These are phyloP conservation scores for Saturnispora quitensis DNA, from an alignment of 805 yeast species.

Conservation along the genomic window DNA sequence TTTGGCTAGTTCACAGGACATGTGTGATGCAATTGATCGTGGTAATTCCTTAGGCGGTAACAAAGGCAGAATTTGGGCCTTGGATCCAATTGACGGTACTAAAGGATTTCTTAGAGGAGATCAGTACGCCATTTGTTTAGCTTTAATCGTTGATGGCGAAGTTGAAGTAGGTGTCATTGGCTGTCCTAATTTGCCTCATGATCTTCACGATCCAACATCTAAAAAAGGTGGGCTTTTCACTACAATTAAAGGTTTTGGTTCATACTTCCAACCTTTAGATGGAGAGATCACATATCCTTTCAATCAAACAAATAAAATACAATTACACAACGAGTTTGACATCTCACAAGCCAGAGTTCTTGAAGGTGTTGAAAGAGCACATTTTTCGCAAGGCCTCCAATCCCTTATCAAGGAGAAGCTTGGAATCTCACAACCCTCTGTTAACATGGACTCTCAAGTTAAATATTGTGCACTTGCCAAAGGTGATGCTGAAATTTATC, in stretches of 20 bases:
- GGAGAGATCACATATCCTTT: slow-evolving; percentile 32
- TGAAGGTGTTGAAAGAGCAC: slow-evolving; percentile 94
- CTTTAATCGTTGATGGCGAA: slow-evolving; percentile 74
- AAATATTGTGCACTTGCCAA: slow-evolving; percentile 86
- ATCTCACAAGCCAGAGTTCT: slow-evolving; percentile 55
- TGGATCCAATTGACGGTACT: slow-evolving; percentile 98
- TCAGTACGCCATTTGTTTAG: slow-evolving; percentile 94
- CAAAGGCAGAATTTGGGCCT: slow-evolving; percentile 85
- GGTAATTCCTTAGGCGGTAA: slow-evolving; percentile 78
- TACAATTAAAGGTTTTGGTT: slow-evolving; percentile 60
- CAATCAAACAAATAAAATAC: slow-evolving; percentile 29
- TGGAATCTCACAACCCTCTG: slow-evolving; percentile 46
- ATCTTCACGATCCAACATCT: slow-evolving; percentile 28
- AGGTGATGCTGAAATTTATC: slow-evolving; percentile 88
- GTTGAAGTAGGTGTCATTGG: slow-evolving; percentile 91
- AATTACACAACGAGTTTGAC: slow-evolving; percentile 40
- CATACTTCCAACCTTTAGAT: slow-evolving; percentile 42
- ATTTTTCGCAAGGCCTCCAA: slow-evolving; percentile 86
- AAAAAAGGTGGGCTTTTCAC: slow-evolving; percentile 67
- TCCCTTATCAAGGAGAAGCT: slow-evolving; percentile 57
- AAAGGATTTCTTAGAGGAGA: slow-evolving; percentile 94
- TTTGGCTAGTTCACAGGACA: slow-evolving; percentile 36
- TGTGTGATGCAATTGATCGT: slow-evolving; percentile 60
- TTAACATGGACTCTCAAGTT: slow-evolving; percentile 91
- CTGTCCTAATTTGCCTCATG: slow-evolving; percentile 79